Evolutionary conservation across 2,329 filamentous ascomycete species (phyloP).

Genomic region (Fusarium luffae): DNA sequence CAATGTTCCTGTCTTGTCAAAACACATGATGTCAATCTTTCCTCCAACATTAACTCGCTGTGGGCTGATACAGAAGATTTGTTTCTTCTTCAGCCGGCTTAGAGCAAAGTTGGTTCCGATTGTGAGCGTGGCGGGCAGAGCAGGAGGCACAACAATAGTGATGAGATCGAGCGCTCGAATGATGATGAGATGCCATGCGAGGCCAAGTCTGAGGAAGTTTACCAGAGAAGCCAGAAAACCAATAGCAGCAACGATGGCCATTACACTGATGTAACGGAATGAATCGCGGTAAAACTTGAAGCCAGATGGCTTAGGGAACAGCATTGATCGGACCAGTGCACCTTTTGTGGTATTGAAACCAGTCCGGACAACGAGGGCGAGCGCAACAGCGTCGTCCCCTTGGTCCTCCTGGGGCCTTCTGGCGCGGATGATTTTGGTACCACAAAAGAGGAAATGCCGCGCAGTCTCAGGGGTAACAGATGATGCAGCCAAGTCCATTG

Average conservation of each 20-base stretch:
- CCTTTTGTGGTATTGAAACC: slow-evolving; percentile 99
- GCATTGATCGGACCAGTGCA: slow-evolving; percentile 93
- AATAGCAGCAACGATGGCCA: slow-evolving; percentile 85
- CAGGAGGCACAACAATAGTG: slow-evolving; percentile 96
- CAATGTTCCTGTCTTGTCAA: slow-evolving; percentile 98
- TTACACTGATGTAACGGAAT: slow-evolving; percentile 97
- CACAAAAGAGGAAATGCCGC: slow-evolving; percentile 91
- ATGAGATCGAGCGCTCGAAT: slow-evolving; percentile 94
- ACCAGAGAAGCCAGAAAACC: slow-evolving; percentile 92
- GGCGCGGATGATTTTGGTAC: slow-evolving; percentile 94
- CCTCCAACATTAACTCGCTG: slow-evolving; percentile 97
- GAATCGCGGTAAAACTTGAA: slow-evolving; percentile 99
- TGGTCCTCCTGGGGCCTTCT: slow-evolving; percentile 86
- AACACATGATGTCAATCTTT: slow-evolving; percentile 95
- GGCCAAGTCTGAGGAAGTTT: slow-evolving; percentile 87
- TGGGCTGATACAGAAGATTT: slow-evolving; percentile 97
- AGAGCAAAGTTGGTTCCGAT: slow-evolving; percentile 98
- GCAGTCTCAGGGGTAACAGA: slow-evolving; percentile 86
- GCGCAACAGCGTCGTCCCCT: slow-evolving; percentile 87
- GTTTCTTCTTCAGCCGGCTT: slow-evolving; percentile 83
- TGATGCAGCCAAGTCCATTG: slow-evolving; percentile 81
- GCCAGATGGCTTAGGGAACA: slow-evolving; percentile 96
- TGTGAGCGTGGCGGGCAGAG: slow-evolving; percentile 91
- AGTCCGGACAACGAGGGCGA: slow-evolving; percentile 92
- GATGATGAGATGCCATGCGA: slow-evolving; percentile 91